Conservation (phyloP, 495 filamentous ascomycete genomes). For the Tuber aestivum region DNA sequence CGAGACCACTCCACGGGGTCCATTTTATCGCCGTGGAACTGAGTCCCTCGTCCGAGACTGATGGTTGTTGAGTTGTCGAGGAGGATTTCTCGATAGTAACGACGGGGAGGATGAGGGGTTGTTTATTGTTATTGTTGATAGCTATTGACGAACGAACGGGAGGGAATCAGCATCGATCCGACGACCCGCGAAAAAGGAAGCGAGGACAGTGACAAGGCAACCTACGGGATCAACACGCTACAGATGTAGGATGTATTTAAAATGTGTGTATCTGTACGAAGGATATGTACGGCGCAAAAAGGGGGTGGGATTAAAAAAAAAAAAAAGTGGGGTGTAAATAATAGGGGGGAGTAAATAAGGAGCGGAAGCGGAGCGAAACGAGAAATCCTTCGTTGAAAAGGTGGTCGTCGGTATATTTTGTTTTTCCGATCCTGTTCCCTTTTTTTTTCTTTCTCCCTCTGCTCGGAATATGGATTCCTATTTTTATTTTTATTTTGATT, state of each 20-base stretch:
- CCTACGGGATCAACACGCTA: slow-evolving; percentile 30
- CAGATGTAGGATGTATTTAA: slow-evolving; percentile 22
- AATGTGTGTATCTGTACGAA: slow-evolving; percentile 10
- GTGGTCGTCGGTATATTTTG: slow-evolving; percentile 33
- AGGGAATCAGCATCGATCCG: slow-evolving; percentile 28
- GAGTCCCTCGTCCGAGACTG: slow-evolving; percentile 5
- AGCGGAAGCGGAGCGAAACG: slow-evolving; percentile 17
- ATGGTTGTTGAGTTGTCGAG: background rate
- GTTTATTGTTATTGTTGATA: slow-evolving; percentile 26
- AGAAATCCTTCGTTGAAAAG: slow-evolving; percentile 26
- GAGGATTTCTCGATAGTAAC: slow-evolving; percentile 3
- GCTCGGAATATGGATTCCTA: background rate
- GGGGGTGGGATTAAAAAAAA: background rate
- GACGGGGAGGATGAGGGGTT: slow-evolving; percentile 11
- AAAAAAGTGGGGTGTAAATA: slow-evolving; percentile 3
- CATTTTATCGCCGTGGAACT: slow-evolving; percentile 21
- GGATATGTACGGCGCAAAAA: slow-evolving; percentile 2
- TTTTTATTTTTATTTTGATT: background rate
- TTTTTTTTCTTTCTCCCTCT: background rate
- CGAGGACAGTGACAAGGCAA: slow-evolving; percentile 20
- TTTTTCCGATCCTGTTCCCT: background rate
- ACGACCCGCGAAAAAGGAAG: slow-evolving; percentile 25
- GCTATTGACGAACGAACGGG: slow-evolving; percentile 17
- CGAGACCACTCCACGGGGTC: slow-evolving; percentile 39
- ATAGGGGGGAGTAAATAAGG: background rate